Percentiles rank a stretch among this genome's conserved stretches.
Conservation (phyloP, 1,139 yeast species). For the Taphrina communis region DNA sequence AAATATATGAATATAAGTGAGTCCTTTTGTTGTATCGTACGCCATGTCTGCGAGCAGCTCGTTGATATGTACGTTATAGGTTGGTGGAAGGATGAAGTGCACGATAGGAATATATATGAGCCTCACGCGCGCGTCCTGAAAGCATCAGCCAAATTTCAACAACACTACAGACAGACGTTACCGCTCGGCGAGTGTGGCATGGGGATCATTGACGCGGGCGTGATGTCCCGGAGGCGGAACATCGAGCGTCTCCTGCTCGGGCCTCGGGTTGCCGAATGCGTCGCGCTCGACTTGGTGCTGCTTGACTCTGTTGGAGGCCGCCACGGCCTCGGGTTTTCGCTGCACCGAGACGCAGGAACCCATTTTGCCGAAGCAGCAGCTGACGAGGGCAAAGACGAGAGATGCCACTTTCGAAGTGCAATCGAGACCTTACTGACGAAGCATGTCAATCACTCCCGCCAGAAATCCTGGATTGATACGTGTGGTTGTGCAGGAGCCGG, state of each 20-base stretch:
- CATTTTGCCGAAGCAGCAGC: slow-evolving; percentile 3
- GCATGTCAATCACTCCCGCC: too few relatives aligned
- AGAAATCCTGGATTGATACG: too few relatives aligned
- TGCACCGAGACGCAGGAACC: slow-evolving; percentile 20
- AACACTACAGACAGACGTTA: not conserved
- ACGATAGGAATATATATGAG: too few relatives aligned
- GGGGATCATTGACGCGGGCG: slow-evolving; percentile 23
- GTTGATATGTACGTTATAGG: too few relatives aligned
- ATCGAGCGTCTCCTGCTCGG: slow-evolving; percentile 20
- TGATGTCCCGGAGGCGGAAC: slow-evolving; percentile 26
- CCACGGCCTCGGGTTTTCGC: slow-evolving; percentile 22
- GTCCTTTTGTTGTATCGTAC: too few relatives aligned
- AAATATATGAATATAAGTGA: too few relatives aligned
- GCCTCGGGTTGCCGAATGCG: slow-evolving; percentile 1
- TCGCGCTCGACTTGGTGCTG: slow-evolving; percentile 22
- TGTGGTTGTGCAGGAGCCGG: too few relatives aligned
- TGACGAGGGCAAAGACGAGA: not conserved
- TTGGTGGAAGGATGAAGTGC: too few relatives aligned
- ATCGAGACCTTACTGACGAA: too few relatives aligned
- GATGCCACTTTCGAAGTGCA: not conserved
- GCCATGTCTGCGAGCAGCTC: too few relatives aligned
- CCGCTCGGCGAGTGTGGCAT: slow-evolving; percentile 20
- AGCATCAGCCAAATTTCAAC: too few relatives aligned
- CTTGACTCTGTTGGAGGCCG: slow-evolving; percentile 22
- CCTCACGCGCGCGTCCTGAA: not conserved